These are phyloP conservation scores for Suillus spraguei DNA, from an alignment of 768 basidiomycete species.

Conservation along the genomic window DNA sequence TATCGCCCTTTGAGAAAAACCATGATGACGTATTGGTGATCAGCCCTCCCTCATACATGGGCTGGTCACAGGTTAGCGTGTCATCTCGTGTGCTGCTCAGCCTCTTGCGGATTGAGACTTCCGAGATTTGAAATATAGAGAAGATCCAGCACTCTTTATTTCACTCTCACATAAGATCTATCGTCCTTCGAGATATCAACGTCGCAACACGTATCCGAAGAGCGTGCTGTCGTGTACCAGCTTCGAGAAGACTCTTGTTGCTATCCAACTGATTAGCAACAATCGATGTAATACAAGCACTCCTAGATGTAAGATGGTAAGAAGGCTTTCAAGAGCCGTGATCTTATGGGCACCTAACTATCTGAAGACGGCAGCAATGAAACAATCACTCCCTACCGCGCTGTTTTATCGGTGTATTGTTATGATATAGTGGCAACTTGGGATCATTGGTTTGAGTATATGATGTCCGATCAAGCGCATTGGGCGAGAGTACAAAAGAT, in stretches of 20 bases:
- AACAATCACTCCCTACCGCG: neutral
- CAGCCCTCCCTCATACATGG: neutral
- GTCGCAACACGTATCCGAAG: neutral
- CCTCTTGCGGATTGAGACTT: neutral
- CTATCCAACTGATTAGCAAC: neutral
- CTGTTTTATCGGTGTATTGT: neutral
- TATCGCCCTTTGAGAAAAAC: neutral
- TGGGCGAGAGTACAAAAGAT: neutral
- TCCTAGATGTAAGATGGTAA: neutral
- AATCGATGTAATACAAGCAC: neutral
- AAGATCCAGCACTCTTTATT: neutral
- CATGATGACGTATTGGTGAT: conserved; percentile 2
- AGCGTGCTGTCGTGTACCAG: neutral
- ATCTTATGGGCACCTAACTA: neutral
- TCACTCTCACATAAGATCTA: neutral
- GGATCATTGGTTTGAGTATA: neutral
- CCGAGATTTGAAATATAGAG: neutral
- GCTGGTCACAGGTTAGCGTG: neutral
- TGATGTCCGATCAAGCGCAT: neutral
- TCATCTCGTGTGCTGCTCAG: neutral
- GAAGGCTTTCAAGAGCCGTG: neutral
- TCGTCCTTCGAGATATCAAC: neutral
- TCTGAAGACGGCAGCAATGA: neutral
- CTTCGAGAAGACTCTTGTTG: neutral
- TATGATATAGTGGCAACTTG: neutral